Percentiles rank a stretch among this genome's conserved stretches.
phyloP scores from a whole-genome alignment of 768 basidiomycete genomes.

The Suillus variegatus region DNA sequence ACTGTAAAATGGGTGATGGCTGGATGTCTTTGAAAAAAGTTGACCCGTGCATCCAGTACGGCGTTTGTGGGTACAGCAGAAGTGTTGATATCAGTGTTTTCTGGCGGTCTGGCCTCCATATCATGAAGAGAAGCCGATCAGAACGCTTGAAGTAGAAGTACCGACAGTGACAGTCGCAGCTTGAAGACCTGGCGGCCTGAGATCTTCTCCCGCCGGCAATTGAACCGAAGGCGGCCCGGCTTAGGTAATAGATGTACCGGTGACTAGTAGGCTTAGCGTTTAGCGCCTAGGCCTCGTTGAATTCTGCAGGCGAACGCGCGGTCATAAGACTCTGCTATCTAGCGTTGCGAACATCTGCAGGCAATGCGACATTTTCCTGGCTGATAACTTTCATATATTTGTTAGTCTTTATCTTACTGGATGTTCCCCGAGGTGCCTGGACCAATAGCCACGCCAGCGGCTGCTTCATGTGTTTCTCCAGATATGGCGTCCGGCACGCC shows the following conservation, averaged over 20 bases:
- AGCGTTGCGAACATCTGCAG: constrained; percentile 12
- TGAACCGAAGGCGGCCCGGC: not conserved
- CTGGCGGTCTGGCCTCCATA: not conserved
- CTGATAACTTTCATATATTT: constrained; percentile 23
- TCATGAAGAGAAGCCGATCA: not conserved
- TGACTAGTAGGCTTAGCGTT: not conserved
- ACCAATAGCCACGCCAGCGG: constrained; percentile 12
- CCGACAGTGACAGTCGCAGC: not conserved
- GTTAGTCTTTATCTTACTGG: constrained; percentile 12
- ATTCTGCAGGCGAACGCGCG: constrained; percentile 11
- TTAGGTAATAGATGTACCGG: constrained; percentile 27
- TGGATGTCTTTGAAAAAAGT: constrained; percentile 26
- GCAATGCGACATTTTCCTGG: constrained; percentile 29
- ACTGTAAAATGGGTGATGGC: constrained; percentile 48
- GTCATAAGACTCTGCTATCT: constrained; percentile 18
- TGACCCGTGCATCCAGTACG: constrained; percentile 11
- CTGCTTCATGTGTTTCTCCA: constrained; percentile 19
- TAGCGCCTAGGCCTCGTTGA: constrained; percentile 13
- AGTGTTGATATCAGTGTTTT: not conserved
- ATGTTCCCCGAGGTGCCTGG: constrained; percentile 13
- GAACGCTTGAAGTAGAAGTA: not conserved
- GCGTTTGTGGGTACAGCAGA: constrained; percentile 5
- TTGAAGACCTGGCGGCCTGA: not conserved
- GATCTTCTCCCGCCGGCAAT: not conserved
- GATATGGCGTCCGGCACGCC: constrained; percentile 28